Evolutionary conservation across 257 asterid species (phyloP), one percentile per base, ranked within the genome.

Genomic region (Mentha longifolia): DNA sequence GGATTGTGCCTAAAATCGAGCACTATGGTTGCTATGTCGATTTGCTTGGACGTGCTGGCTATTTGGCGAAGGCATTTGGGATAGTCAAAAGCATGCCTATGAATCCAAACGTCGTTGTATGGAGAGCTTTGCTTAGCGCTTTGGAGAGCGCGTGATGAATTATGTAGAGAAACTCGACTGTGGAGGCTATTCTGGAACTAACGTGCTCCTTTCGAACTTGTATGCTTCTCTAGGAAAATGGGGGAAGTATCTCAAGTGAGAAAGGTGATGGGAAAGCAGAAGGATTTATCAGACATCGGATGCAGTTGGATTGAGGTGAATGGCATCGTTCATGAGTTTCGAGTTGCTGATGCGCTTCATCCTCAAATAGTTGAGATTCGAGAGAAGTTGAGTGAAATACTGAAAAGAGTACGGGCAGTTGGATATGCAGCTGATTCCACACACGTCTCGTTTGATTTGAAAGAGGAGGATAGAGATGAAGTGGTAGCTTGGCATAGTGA

Each of bases 21-120:
- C 97, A 90, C 79, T 88, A 87, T 72, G 95, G 95, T 60, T 90
- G 95, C 77, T 85, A 83, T n/a, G 60, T 88, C 41, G 95, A 92
- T 84, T 79, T 92, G 81, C 91, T 92, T 50, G 89, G 91, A 49
- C 97, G 96, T 70, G 91, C 96, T 45, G 96, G 97, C 64, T 87
- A 77, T 81, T 73, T 90, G 77, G 92, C 87, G 1, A 88, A 85
- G 85, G 92, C 98, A 54, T 82, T 90, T 61, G 83, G 82, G 49
- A 73, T 92, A 46, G 84, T 74, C 43, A 84, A 83, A 76, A 73
- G 31, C 64, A 90, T 90, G 97, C 89, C 85, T 0, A n/a, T 87
- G 54, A 58, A 80, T 39, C 96, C 95, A 2, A 96, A 88, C 76
- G 57, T 73, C 46, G 84, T 78, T 58, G 35, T 92, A 20, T 92